Percentiles rank a stretch among this genome's conserved stretches.
Conservation (phyloP, 2,329 filamentous ascomycete species). For the Diaporthe humulicola region DNA sequence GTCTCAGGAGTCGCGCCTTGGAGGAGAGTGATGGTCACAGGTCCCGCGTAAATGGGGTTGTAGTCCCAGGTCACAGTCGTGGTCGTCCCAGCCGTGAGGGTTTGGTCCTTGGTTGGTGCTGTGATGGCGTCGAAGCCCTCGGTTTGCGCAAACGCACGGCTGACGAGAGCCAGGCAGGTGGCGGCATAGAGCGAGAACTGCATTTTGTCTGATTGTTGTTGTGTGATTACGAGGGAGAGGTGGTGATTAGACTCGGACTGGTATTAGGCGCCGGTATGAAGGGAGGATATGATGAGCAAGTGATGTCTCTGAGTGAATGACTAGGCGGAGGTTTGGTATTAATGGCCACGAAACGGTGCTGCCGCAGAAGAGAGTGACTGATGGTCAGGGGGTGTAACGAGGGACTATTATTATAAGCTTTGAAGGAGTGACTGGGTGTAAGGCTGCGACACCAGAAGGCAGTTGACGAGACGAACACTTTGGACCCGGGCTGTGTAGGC, state of each 20-base stretch:
- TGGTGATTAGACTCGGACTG: background rate
- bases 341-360: constrained; percentile 23
- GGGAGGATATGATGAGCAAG: constrained; percentile 17
- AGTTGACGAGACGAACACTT: constrained; percentile 27
- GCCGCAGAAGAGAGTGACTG: constrained; percentile 33
- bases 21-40: constrained; percentile 67
- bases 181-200: constrained; percentile 63
- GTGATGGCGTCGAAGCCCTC: constrained; percentile 68
- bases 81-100: constrained; percentile 61
- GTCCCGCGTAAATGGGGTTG: constrained; percentile 55
- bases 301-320: constrained; percentile 30
- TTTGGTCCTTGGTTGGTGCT: constrained; percentile 58
- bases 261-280: constrained; percentile 8
- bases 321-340: constrained; percentile 23
- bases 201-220: constrained; percentile 60
- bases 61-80: constrained; percentile 66
- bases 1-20: constrained; percentile 60
- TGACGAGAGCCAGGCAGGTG: constrained; percentile 65
- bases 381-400: constrained; percentile 31
- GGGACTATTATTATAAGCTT: constrained; percentile 27
- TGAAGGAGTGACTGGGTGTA: constrained; percentile 37
- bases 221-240: constrained; percentile 34
- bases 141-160: constrained; percentile 66
- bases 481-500: constrained; percentile 12
- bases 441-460: constrained; percentile 34